Evolutionary conservation across 345 rosid species (phyloP).

Genomic region (Bruguiera sexangula): DNA sequence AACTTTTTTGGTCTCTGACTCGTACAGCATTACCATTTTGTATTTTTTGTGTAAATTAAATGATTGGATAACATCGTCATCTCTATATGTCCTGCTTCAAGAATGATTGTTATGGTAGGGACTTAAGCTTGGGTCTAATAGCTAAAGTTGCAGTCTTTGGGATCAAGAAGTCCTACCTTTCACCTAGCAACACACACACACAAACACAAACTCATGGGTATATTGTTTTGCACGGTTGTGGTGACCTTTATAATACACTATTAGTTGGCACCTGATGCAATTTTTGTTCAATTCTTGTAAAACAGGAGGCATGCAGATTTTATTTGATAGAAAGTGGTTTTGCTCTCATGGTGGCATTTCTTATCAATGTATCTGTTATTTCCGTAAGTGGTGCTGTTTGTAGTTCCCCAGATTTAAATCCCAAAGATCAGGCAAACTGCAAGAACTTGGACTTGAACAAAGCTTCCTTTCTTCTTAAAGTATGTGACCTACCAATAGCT

Average conservation of each 20-base stretch:
- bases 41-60: not conserved
- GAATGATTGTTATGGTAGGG: no score
- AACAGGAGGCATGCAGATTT: constrained; percentile 89
- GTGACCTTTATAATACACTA: constrained; percentile 6
- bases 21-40: not conserved
- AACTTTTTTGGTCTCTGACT: not conserved
- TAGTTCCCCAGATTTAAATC: constrained; percentile 52
- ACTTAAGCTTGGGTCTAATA: no score
- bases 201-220: not conserved
- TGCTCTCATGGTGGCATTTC: constrained; percentile 78
- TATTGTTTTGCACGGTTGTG: not conserved
- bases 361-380: constrained; percentile 82
- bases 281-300: constrained; percentile 10
- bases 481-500: constrained; percentile 27
- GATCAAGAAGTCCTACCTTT: no score
- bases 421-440: constrained; percentile 60
- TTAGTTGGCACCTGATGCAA: constrained; percentile 12
- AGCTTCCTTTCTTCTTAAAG: constrained; percentile 86
- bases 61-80: no score
- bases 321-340: constrained; percentile 84
- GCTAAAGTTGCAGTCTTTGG: no score
- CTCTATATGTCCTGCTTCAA: no score
- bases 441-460: constrained; percentile 79
- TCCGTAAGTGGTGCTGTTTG: constrained; percentile 93
- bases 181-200: no score